Percentiles rank a stretch among this genome's conserved stretches.
Evolutionary conservation across 495 filamentous ascomycete species (phyloP).

Genomic region (Polyplosphaeria fusca): DNA sequence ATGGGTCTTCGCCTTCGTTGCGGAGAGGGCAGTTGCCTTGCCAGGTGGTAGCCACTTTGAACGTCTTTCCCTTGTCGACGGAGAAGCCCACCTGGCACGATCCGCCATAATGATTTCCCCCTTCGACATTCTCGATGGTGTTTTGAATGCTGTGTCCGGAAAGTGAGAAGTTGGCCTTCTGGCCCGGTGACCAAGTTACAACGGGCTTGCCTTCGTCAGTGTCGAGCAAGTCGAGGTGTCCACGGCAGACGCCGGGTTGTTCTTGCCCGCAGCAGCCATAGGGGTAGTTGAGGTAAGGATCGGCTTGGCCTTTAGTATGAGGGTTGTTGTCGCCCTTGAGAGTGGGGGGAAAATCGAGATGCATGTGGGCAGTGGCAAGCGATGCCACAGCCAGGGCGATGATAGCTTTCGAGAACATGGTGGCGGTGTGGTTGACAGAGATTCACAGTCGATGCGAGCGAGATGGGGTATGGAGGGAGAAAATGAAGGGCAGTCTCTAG

Average conservation of each 20-base stretch:
- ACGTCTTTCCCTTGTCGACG: conserved; percentile 37
- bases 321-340: conserved; percentile 41
- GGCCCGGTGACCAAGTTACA: conserved; percentile 39
- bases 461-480: not conserved
- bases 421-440: not conserved
- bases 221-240: conserved; percentile 39
- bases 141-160: conserved; percentile 3
- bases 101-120: conserved; percentile 42
- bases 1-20: conserved; percentile 28
- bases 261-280: conserved; percentile 40
- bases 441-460: not conserved
- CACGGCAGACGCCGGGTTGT: conserved; percentile 30
- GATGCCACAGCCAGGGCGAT: not conserved
- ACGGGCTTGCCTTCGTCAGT: conserved; percentile 36
- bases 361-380: conserved; percentile 35
- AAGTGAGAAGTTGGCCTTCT: conserved; percentile 33
- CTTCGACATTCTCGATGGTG: not conserved
- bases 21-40: conserved; percentile 43
- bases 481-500: no score
- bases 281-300: conserved; percentile 38
- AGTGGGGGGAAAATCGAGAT: conserved; percentile 37
- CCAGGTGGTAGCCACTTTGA: conserved; percentile 40
- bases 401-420: conserved; percentile 17
- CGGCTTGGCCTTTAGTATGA: conserved; percentile 27
- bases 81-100: conserved; percentile 41